These are phyloP conservation scores for Senna tora DNA, from an alignment of 306 rosid species.

Conservation along the genomic window DNA sequence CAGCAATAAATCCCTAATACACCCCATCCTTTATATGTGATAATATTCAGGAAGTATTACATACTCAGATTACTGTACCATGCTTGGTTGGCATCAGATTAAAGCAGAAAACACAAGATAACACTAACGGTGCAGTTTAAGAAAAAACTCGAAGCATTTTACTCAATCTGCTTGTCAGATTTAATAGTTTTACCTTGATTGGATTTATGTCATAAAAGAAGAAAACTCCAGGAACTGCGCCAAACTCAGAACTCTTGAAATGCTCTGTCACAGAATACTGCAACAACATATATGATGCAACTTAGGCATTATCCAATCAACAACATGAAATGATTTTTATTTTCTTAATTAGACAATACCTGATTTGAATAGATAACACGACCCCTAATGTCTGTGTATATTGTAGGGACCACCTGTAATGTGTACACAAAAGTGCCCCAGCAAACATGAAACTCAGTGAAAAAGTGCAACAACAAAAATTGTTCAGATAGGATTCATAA, in stretches of 20 bases:
- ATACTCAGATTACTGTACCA: background rate
- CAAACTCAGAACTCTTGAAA: slow-evolving; percentile 70
- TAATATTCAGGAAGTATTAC: background rate
- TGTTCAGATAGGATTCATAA: slow-evolving; percentile 3
- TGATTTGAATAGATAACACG: slow-evolving; percentile 74
- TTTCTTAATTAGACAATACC: slow-evolving; percentile 51
- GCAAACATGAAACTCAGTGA: slow-evolving; percentile 21
- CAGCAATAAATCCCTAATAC: background rate
- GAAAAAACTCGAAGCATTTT: slow-evolving; percentile 28
- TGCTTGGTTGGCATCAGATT: background rate
- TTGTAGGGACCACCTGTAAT: slow-evolving; percentile 89
- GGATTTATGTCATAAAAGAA: slow-evolving; percentile 87
- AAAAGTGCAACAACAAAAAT: slow-evolving; percentile 5
- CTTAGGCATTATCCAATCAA: slow-evolving; percentile 32
- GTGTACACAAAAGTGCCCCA: slow-evolving; percentile 7
- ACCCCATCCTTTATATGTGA: background rate
- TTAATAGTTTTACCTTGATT: slow-evolving; percentile 60
- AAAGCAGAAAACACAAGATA: background rate
- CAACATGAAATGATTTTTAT: slow-evolving; percentile 22
- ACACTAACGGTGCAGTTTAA: background rate
- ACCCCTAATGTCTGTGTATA: slow-evolving; percentile 68
- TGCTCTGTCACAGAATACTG: slow-evolving; percentile 95
- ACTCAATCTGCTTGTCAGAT: slow-evolving; percentile 18
- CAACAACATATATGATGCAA: slow-evolving; percentile 38
- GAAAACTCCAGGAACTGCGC: slow-evolving; percentile 78